These are phyloP conservation scores for Lojkania enalia DNA, from an alignment of 2,329 filamentous ascomycete genomes.

Conservation along the genomic window DNA sequence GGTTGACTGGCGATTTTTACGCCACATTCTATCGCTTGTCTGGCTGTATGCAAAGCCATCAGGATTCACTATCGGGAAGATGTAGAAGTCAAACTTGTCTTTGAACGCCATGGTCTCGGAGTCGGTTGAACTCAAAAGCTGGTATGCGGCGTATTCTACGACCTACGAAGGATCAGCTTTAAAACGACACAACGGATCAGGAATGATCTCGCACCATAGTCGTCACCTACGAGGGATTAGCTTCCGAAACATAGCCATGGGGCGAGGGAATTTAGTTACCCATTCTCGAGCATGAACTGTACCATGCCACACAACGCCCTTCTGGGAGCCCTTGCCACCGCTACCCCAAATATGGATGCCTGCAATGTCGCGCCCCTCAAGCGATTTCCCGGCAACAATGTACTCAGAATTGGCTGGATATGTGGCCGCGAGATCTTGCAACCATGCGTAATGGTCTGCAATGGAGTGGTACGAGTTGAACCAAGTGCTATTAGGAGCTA, in stretches of 20 bases:
- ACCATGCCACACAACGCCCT: conserved; percentile 43
- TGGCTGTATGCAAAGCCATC: conserved; percentile 46
- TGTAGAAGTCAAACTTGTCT: conserved; percentile 67
- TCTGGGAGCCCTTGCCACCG: conserved; percentile 42
- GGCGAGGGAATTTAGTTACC: conserved; percentile 28
- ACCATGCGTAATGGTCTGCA: conserved; percentile 40
- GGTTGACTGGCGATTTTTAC: conserved; percentile 44
- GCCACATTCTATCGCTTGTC: conserved; percentile 43
- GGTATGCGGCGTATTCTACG: conserved; percentile 43
- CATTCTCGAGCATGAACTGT: conserved; percentile 46
- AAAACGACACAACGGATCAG: not conserved
- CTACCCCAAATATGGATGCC: conserved; percentile 46
- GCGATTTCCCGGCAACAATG: conserved; percentile 39
- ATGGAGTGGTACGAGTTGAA: conserved; percentile 43
- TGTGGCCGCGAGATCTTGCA: conserved; percentile 39
- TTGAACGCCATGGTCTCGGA: conserved; percentile 48
- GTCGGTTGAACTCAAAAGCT: conserved; percentile 37
- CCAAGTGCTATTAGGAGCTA: conserved; percentile 37
- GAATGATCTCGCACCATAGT: conserved; percentile 28
- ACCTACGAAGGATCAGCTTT: conserved; percentile 22
- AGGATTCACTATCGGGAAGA: conserved; percentile 50
- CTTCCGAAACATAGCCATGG: too few relatives aligned
- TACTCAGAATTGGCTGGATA: conserved; percentile 42
- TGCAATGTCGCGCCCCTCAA: conserved; percentile 42
- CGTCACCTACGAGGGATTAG: too few relatives aligned